phyloP scores from a whole-genome alignment of 805 yeast species.

The Saturnispora silvae region DNA sequence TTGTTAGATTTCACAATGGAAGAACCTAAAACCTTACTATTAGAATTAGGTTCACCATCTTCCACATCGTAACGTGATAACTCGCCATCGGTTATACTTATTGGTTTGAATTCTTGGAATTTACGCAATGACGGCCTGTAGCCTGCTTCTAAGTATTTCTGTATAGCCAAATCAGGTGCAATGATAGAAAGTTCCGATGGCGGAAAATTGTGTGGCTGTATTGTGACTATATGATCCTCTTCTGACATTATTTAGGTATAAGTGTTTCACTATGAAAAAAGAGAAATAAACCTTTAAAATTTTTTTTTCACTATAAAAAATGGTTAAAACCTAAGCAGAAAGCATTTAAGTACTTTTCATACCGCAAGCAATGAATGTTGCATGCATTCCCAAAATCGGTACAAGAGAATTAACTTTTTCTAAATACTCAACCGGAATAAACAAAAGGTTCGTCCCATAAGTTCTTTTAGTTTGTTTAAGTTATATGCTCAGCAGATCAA shows the following conservation, averaged over 20 bases:
- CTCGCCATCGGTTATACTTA: constrained; percentile 33
- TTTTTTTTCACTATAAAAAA: no score
- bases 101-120: constrained; percentile 60
- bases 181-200: constrained; percentile 75
- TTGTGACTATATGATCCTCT: constrained; percentile 5
- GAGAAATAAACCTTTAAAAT: not conserved
- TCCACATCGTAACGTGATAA: constrained; percentile 21
- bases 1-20: constrained; percentile 59
- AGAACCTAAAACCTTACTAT: constrained; percentile 45
- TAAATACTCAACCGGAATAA: no score
- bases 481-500: no score
- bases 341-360: no score
- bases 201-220: constrained; percentile 51
- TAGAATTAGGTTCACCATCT: constrained; percentile 13
- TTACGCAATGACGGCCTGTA: constrained; percentile 66
- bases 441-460: no score
- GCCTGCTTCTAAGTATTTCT: constrained; percentile 66
- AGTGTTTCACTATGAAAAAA: not conserved
- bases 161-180: constrained; percentile 76
- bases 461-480: no score
- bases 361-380: no score
- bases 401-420: no score
- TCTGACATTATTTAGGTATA: constrained; percentile 10
- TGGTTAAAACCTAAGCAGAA: no score
- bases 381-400: no score